These are phyloP conservation scores for Pseudogymnoascus sp. DNA, from an alignment of 2,329 filamentous ascomycete species.

Conservation along the genomic window DNA sequence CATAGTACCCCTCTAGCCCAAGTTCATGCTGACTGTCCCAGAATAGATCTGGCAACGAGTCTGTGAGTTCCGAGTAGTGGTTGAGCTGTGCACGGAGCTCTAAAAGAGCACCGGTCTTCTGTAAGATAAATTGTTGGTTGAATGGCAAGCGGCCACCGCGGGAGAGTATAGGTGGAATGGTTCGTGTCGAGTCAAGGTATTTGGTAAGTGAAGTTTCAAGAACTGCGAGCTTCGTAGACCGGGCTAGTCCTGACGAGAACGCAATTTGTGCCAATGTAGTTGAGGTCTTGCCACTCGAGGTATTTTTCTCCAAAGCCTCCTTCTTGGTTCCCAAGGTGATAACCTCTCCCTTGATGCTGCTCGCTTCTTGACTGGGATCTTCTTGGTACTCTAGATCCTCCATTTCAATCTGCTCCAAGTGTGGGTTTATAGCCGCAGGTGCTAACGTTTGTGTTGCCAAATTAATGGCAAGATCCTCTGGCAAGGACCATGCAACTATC, in stretches of 20 bases:
- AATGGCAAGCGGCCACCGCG: slow-evolving; percentile 57
- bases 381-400: slow-evolving; percentile 85
- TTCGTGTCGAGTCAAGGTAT: slow-evolving; percentile 81
- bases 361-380: slow-evolving; percentile 66
- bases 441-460: slow-evolving; percentile 67
- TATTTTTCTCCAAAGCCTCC: slow-evolving; percentile 32
- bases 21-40: slow-evolving; percentile 90
- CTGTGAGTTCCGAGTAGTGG: slow-evolving; percentile 92
- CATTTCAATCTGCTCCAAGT: slow-evolving; percentile 67
- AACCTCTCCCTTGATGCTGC: slow-evolving; percentile 76
- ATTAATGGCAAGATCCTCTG: slow-evolving; percentile 63
- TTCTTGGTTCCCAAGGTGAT: slow-evolving; percentile 78
- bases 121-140: slow-evolving; percentile 71
- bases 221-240: slow-evolving; percentile 89
- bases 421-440: slow-evolving; percentile 68
- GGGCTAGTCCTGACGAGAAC: slow-evolving; percentile 87
- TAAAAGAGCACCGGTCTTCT: slow-evolving; percentile 88
- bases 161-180: slow-evolving; percentile 73
- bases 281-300: slow-evolving; percentile 34
- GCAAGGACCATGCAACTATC: slow-evolving; percentile 84
- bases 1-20: slow-evolving; percentile 89
- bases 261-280: slow-evolving; percentile 86
- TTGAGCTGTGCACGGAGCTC: slow-evolving; percentile 88
- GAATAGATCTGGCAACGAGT: slow-evolving; percentile 90
- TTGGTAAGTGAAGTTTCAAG: slow-evolving; percentile 74